Evolutionary conservation across 331 rosid species (phyloP), one percentile per base, ranked within the genome.

Genomic region (Malus hybrid): DNA sequence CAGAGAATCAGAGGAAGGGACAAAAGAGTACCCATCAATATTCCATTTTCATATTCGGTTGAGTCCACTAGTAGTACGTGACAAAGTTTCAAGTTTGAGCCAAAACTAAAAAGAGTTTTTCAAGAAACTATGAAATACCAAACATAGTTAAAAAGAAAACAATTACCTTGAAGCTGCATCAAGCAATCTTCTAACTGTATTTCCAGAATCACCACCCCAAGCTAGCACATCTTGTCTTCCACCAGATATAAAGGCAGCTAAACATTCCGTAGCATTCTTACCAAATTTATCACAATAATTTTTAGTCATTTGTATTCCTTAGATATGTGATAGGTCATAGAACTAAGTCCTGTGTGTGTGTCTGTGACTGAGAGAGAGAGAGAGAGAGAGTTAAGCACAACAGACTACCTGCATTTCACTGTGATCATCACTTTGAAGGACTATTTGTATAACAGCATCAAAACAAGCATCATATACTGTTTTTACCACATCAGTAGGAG

Each of bases 261-360:
- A 83, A 86, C 93, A 94, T 85, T 92, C 97, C 7, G 97, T 92
- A 52, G 97, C 97, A 85, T 92, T 94, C 99, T 94, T 92, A 69
- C 69, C 80, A 83, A 69, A 64, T 70, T 77, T 55, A 69, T 74
- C 42, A 74, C 39, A 76, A 74, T 67, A 71, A 52, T 61, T 28
- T 29, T 73, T 24, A 82, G 79, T 80, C 78, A 72, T 76, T 72
- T 10, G 28, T 13, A 67, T 34, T 9, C 52, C 24, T 66, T 65
- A 33, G 29, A 28, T 39, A 73, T 60, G 44, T 42, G 19, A 11
- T 27, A 61, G 67, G 0, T 16, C 15, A 27, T 20, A 34, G 10
- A 56, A 56, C 3, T 55, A 6, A 52, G 11, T 54, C 50, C 14
- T 44, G 0, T 9, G 48, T 42, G 14, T 44, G 50, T 44, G 15